Evolutionary conservation across 345 rosid species (phyloP), one percentile per base, ranked within the genome.

Genomic region (Gossypium anomalum): DNA sequence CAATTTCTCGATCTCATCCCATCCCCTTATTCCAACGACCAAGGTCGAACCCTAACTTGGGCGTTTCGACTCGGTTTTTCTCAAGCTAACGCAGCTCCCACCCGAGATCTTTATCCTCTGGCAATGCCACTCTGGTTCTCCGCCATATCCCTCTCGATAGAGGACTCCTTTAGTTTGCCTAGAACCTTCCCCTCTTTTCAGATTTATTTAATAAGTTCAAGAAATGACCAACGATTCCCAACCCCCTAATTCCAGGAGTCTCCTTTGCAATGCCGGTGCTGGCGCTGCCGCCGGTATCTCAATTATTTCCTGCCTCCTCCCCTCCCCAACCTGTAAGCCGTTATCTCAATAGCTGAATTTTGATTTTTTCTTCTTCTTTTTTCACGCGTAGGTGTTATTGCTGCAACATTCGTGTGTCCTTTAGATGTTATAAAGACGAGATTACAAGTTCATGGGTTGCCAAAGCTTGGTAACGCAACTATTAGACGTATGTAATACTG

Each of bases 341-440:
- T 29, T 45, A 2, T 25, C 20, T 29, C 15, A 23, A 9, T 16
- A 45, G 43, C 71, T 53, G 74, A 70, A 44, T 47, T 80, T 68
- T 51, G 20, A 12, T 20, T 10, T n/a, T n/a, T 16, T n/a, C 3
- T 14, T 1, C 67, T n/a, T 9, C 9, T 25, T 2, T 25, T 12
- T 13, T 15, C 59, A 52, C 69, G 15, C 75, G 57, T 78, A 93
- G 97, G 97, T 66, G 90, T 85, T 55, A 75, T 93, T 71, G 97
- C 98, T 75, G 97, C 98, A 69, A 86, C 97, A 55, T 91, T 91
- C 78, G 97, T 93, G 78, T 93, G 95, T 72, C 98, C 97, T 65
- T 83, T 93, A 75, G 95, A 93, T 82, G 98, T 93, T 16, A 91
- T 93, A 68, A 93, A 93, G 78, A 93, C 98, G 43, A 86, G 98